Evolutionary conservation across 2,329 filamentous ascomycete species (phyloP).

Genomic region (Penicillium olsonii): DNA sequence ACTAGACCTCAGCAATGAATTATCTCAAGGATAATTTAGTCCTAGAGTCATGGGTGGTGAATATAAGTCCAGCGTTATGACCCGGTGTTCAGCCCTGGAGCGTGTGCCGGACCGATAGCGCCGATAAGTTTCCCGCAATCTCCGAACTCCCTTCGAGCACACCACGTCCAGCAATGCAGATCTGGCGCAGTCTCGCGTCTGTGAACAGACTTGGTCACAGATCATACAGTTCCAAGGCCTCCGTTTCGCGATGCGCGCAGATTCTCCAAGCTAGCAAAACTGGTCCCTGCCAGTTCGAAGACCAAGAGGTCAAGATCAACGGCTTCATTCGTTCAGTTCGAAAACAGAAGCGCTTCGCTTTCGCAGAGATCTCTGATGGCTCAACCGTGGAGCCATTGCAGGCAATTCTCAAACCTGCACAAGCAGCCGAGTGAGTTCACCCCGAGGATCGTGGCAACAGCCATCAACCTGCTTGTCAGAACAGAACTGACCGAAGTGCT

Average conservation of each 20-base stretch:
- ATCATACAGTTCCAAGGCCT: constrained; percentile 17
- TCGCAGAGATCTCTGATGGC: constrained; percentile 84
- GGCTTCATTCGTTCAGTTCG: constrained; percentile 84
- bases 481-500: constrained; percentile 22
- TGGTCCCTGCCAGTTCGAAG: constrained; percentile 32
- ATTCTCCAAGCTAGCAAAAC: constrained; percentile 36
- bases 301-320: constrained; percentile 59
- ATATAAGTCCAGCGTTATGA: no score
- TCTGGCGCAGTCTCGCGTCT: constrained; percentile 44
- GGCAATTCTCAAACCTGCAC: constrained; percentile 71
- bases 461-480: not conserved
- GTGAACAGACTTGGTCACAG: constrained; percentile 34
- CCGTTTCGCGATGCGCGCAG: constrained; percentile 40
- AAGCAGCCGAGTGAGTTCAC: constrained; percentile 68
- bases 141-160: constrained; percentile 17
- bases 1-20: no score
- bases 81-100: no score
- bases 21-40: no score
- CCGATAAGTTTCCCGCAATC: constrained; percentile 16
- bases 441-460: not conserved
- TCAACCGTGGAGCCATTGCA: constrained; percentile 78
- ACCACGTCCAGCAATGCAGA: constrained; percentile 36
- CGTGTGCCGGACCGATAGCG: constrained; percentile 4
- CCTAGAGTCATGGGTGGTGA: no score
- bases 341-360: constrained; percentile 80